These are phyloP conservation scores for Alternaria sp. DNA, from an alignment of 2,329 filamentous ascomycete genomes.

Conservation along the genomic window DNA sequence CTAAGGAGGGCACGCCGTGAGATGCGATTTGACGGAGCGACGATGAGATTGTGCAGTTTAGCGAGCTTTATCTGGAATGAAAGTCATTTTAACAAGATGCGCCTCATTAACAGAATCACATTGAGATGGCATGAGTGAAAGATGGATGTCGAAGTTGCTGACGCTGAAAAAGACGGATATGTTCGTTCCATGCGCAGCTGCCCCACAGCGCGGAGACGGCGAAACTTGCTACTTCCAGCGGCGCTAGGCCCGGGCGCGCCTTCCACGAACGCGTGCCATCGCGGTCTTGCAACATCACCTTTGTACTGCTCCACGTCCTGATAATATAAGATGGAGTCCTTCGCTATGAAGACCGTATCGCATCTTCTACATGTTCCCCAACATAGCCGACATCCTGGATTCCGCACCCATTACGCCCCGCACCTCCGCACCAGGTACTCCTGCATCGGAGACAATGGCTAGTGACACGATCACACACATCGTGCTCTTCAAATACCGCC, in stretches of 20 bases:
- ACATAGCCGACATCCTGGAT: slow-evolving; percentile 6
- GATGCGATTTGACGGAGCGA: not conserved
- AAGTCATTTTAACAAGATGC: not conserved
- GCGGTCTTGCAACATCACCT: not conserved
- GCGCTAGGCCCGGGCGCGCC: not conserved
- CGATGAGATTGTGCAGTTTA: not conserved
- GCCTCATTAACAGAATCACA: not conserved
- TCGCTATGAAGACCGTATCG: not conserved
- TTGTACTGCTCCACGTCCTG: not conserved
- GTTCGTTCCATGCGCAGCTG: not conserved
- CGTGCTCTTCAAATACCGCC: slow-evolving; percentile 44
- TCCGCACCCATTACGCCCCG: slow-evolving; percentile 4
- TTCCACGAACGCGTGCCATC: not conserved
- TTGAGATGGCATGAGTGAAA: not conserved
- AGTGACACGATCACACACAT: slow-evolving; percentile 39
- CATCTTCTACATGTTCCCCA: not conserved
- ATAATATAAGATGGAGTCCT: not conserved
- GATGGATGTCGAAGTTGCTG: not conserved
- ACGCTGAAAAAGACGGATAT: not conserved
- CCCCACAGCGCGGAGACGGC: not conserved
- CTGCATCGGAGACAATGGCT: slow-evolving; percentile 5
- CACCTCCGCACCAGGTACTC: not conserved
- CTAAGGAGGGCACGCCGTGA: not conserved
- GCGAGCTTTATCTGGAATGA: not conserved
- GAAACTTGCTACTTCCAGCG: not conserved